These are phyloP conservation scores for Neofusicoccum umdonicola DNA, from an alignment of 2,329 filamentous ascomycete species.

Conservation along the genomic window DNA sequence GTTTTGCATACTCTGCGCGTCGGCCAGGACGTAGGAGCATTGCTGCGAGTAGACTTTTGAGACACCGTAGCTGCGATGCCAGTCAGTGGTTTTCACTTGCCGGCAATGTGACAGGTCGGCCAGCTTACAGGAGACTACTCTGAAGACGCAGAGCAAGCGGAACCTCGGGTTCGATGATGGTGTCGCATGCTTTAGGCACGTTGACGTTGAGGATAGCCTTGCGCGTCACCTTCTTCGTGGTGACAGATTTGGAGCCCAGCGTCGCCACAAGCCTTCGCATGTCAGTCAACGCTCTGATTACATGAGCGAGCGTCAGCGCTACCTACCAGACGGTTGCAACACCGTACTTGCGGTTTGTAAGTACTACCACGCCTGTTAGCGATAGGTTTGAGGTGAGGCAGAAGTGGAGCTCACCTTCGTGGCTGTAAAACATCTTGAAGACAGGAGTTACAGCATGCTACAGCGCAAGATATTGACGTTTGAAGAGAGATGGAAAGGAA, in stretches of 20 bases:
- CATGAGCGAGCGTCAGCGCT: background rate
- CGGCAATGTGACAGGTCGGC: background rate
- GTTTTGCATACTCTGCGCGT: conserved; percentile 72
- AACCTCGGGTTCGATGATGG: conserved; percentile 79
- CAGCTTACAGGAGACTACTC: conserved; percentile 71
- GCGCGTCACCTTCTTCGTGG: conserved; percentile 71
- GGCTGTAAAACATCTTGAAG: conserved; percentile 82
- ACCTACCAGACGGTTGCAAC: conserved; percentile 90
- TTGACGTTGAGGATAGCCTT: conserved; percentile 89
- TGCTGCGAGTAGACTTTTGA: conserved; percentile 85
- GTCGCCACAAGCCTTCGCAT: conserved; percentile 81
- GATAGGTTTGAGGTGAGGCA: background rate
- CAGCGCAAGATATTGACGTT: background rate
- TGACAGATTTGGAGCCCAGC: conserved; percentile 67
- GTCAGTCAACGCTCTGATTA: conserved; percentile 23
- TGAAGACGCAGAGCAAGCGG: conserved; percentile 89
- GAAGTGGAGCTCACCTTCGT: conserved; percentile 68
- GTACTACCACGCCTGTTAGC: conserved; percentile 52
- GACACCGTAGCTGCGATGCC: conserved; percentile 56
- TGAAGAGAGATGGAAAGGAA: background rate
- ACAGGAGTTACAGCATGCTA: background rate
- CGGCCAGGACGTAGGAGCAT: conserved; percentile 78
- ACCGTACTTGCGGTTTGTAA: conserved; percentile 83
- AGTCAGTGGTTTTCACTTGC: background rate
- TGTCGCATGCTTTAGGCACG: conserved; percentile 80